Base-by-base conservation (phyloP, 2,329 filamentous ascomycete genomes). In the Neodidymelliopsis sp. region DNA sequence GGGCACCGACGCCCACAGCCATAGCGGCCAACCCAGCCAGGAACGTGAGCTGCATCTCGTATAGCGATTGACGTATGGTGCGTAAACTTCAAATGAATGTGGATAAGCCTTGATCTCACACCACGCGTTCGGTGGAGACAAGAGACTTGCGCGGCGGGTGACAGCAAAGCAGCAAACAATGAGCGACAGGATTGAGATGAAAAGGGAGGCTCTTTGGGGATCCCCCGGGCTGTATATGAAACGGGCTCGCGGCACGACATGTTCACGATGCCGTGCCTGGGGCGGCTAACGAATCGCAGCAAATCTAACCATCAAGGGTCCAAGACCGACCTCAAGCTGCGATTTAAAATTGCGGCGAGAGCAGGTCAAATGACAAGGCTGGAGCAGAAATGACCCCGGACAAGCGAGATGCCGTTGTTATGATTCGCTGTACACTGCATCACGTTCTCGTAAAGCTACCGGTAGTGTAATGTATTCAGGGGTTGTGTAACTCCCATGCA, bases 1-100 rank as follows among this genome's bases (percentile, higher is more conserved):
- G 57, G 24, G 68, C 70, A 44, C 49, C 53, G 20, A 60, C 60
- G 45, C 59, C 64, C 50, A 60, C 56, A 41, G 61, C 60, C 60
- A 69, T 58, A 51, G 68, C 57, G 50, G 64, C 63, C 40, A 69
- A 46, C 42, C 67, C 45, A 44, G 57, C 47, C 18, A 69, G 24
- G 49, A 61, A 48, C 33, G 59, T 62, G 59, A 65, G 62, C 42
- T 66, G 59, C 71, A 74, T 73, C 36, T 44, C 47, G 41, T 59
- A 57, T 40, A 41, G 38, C 25, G 54, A 54, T 54, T 45, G 49
- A 44, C 43, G 39, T 29, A 27, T 15, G 35, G 35, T 44, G 18
- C 38, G 25, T 37, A 31, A 22, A 36, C 13, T 41, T 36, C 39
- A 56, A 63, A 59, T 52, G 63, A 67, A 52, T 63, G 64, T 67